Conservation (phyloP, 176 grass and related monocot species). For the Musa schizocarpa region DNA sequence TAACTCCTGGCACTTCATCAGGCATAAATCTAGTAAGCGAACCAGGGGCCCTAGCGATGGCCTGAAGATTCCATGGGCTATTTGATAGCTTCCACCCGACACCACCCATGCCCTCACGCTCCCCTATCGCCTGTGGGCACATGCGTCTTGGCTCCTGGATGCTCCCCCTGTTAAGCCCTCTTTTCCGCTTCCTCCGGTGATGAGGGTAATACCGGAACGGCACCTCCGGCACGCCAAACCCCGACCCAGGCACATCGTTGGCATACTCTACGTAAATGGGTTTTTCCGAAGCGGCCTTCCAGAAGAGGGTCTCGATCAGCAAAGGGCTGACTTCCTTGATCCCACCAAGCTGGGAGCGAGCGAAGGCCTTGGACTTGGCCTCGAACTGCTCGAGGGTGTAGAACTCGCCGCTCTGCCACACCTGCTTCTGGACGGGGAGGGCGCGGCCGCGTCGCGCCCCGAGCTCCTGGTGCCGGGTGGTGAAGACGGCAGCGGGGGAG, state of each 20-base stretch:
- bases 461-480: slow-evolving; percentile 20
- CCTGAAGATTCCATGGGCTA: slow-evolving; percentile 94
- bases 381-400: slow-evolving; percentile 89
- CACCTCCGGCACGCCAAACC: slow-evolving; percentile 39
- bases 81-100: slow-evolving; percentile 63
- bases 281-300: slow-evolving; percentile 56
- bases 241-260: slow-evolving; percentile 88
- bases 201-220: neutral
- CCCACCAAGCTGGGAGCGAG: slow-evolving; percentile 39
- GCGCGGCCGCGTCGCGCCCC: slow-evolving; percentile 18
- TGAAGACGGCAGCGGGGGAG: slow-evolving; percentile 3
- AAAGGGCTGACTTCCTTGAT: slow-evolving; percentile 53
- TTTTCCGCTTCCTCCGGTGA: slow-evolving; percentile 30
- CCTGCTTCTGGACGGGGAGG: slow-evolving; percentile 58
- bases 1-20: slow-evolving; percentile 80
- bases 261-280: slow-evolving; percentile 93
- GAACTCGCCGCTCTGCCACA: slow-evolving; percentile 90
- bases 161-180: neutral
- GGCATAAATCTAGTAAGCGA: slow-evolving; percentile 95
- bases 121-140: neutral
- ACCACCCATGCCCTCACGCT: slow-evolving; percentile 10
- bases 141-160: slow-evolving; percentile 12
- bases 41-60: slow-evolving; percentile 62
- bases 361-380: slow-evolving; percentile 72
- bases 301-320: slow-evolving; percentile 68